Evolutionary conservation across 169 alveolate species (phyloP), one percentile per base, ranked within the genome.

Genomic region (Eimeria sp.): DNA sequence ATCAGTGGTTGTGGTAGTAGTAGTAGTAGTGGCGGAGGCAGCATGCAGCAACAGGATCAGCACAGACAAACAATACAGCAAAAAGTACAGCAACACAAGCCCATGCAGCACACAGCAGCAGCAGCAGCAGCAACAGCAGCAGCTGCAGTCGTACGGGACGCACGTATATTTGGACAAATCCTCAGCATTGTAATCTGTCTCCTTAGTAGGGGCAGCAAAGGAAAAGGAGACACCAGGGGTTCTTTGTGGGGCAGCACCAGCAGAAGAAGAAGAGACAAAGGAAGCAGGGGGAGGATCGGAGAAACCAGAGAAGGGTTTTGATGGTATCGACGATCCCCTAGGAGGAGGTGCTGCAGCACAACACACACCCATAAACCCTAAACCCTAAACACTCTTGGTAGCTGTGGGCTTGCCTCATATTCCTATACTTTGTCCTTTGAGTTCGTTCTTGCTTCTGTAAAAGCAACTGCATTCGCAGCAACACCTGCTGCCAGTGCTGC

Each of bases 101-200:
- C 10, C 10, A 54, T 0, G 16, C 89, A 47, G 40, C 89, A 20
- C 40, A 67, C 89, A 47, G 89, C 89, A 78, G 70, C 67, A 78
- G 27, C 22, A n/a, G 82, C 82, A 27, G 47, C 61, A 61, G 82
- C 82, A 72, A 16, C 82, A 72, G 51, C 82, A 72, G 49, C 45
- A 72, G 82, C 82, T 9, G 89, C 75, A 54, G 76, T 58, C n/a
- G 49, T 54, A 54, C 2, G 47, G 34, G 75, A 40, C 75, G 45
- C 18, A 84, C 92, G 78, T 54, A 73, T 84, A 84, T 34, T 61
- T 84, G 80, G 92, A 84, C 63, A 84, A 84, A 78, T 84, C 92
- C 58, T 84, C 92, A 16, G 40, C n/a, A 78, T 20, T 34, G 58
- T 84, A 84, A 51, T 84, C 92, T 7, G 54, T 61, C 45, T 34